Percentiles rank a stretch among this genome's conserved stretches.
Evolutionary conservation across 192 early-diverging fungal genomes (phyloP).

Genomic region (Lobosporangium transversale): DNA sequence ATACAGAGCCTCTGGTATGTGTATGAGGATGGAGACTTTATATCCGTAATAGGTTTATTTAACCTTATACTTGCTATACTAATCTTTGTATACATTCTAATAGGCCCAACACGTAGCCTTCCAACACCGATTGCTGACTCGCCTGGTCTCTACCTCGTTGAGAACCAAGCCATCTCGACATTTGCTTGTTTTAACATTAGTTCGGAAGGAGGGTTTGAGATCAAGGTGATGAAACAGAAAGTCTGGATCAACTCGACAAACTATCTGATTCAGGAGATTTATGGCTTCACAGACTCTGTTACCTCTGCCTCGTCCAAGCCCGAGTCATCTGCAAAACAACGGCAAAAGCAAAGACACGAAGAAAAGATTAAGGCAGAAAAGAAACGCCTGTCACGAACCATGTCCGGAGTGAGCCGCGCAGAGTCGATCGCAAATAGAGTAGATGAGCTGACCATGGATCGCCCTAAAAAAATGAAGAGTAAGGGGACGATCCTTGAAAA

Average conservation of each 20-base stretch:
- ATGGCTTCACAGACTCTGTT: conserved; percentile 59
- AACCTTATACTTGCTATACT: no score
- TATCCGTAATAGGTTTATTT: no score
- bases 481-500: not conserved
- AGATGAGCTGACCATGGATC: conserved; percentile 29
- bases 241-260: conserved; percentile 52
- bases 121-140: conserved; percentile 30
- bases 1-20: conserved; percentile 32
- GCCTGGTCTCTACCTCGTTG: conserved; percentile 38
- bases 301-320: conserved; percentile 11
- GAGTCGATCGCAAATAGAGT: conserved; percentile 48
- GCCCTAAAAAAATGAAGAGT: conserved; percentile 4
- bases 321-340: not conserved
- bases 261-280: conserved; percentile 67
- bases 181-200: conserved; percentile 53
- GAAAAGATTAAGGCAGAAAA: not conserved
- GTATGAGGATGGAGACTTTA: no score
- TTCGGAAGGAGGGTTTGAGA: conserved; percentile 45
- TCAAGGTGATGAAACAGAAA: conserved; percentile 56
- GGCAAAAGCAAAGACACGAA: not conserved
- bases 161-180: conserved; percentile 47
- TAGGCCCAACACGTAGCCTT: conserved; percentile 27
- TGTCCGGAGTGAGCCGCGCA: conserved; percentile 43
- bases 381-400: conserved; percentile 4
- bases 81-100: no score